These are phyloP conservation scores for Lignosus rhinocerotis DNA, from an alignment of 1,284 basidiomycete species.

Conservation along the genomic window DNA sequence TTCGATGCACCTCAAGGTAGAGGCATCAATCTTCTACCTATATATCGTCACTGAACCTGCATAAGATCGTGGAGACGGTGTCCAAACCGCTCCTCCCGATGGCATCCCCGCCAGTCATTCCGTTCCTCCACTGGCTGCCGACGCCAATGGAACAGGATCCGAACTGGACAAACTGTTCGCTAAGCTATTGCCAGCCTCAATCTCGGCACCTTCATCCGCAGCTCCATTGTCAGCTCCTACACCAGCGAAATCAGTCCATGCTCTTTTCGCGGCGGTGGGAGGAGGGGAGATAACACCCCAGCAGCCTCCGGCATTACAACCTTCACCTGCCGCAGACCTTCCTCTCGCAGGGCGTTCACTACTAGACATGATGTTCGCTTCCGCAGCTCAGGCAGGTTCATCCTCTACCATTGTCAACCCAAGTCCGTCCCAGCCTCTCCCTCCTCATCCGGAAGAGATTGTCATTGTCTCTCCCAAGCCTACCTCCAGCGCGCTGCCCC, in stretches of 20 bases:
- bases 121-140: not conserved
- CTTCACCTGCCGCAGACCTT: conserved; percentile 10
- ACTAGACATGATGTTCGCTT: conserved; percentile 55
- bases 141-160: conserved; percentile 33
- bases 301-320: conserved; percentile 3
- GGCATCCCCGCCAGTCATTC: not conserved
- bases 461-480: conserved; percentile 46
- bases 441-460: conserved; percentile 34
- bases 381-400: conserved; percentile 36
- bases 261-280: conserved; percentile 27
- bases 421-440: conserved; percentile 10
- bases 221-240: conserved; percentile 19
- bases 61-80: not conserved
- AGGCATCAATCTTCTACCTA: not conserved
- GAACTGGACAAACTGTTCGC: conserved; percentile 66
- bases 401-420: conserved; percentile 22
- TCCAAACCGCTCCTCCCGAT: conserved; percentile 1
- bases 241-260: conserved; percentile 26
- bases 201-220: conserved; percentile 17
- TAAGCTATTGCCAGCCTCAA: conserved; percentile 40
- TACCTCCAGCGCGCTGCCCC: conserved; percentile 46
- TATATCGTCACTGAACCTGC: not conserved
- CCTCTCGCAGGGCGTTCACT: conserved; percentile 41
- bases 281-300: conserved; percentile 1
- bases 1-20: conserved; percentile 14